A percentile compares a stretch with the other conserved stretches of the same genome.
phyloP scores from a whole-genome alignment of 441 rosid genomes.

The Breynia disticha region DNA sequence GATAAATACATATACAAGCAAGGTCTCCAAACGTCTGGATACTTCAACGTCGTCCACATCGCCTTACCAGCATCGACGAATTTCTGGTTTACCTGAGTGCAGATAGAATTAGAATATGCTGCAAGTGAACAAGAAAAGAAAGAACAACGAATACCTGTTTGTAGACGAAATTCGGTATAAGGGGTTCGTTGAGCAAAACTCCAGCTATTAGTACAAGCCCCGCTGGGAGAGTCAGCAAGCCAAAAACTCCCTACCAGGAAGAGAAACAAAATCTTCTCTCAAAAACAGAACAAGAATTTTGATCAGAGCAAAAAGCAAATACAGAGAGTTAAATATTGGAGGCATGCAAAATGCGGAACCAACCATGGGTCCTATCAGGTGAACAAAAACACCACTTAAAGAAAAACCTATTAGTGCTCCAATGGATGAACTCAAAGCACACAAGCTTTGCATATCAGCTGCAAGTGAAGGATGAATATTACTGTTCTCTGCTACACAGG shows the following conservation, averaged over 20 bases:
- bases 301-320: too few species aligned
- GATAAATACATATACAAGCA: conserved; percentile 86
- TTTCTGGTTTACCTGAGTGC: conserved; percentile 53
- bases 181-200: conserved; percentile 52
- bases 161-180: conserved; percentile 41
- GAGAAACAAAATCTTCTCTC: conserved; percentile 9
- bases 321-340: not conserved
- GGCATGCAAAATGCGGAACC: conserved; percentile 1
- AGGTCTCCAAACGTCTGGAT: conserved; percentile 82
- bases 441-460: conserved; percentile 94
- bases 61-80: conserved; percentile 66
- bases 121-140: conserved; percentile 9
- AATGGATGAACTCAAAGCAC: conserved; percentile 57
- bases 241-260: conserved; percentile 68
- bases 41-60: conserved; percentile 77
- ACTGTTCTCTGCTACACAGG: conserved; percentile 89
- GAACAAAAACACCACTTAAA: conserved; percentile 77
- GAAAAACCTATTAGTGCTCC: conserved; percentile 77
- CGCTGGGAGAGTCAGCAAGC: conserved; percentile 66
- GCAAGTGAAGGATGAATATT: conserved; percentile 73
- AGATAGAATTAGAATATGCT: conserved; percentile 9
- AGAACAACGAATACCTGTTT: conserved; percentile 40
- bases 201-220: conserved; percentile 64
- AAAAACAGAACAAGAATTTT: not conserved
- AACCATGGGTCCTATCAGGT: conserved; percentile 86